phyloP scores from a whole-genome alignment of 495 filamentous ascomycete species.

The Pyrenula massariospora region DNA sequence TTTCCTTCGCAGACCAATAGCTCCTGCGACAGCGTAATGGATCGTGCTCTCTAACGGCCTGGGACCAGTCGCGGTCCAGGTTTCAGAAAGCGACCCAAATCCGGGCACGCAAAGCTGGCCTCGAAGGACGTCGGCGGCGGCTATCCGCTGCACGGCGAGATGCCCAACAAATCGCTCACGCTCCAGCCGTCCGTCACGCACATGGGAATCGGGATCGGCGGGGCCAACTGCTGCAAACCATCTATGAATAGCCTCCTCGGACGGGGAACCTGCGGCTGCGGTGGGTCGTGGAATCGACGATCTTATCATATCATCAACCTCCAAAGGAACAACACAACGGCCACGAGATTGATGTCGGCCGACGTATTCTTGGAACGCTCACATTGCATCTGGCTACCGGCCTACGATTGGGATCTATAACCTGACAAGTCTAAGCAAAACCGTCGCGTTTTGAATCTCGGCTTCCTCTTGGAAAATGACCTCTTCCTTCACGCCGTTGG shows the following conservation, averaged over 20 bases:
- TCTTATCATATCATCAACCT: too few species aligned
- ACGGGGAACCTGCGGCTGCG: too few species aligned
- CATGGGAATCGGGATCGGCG: background rate
- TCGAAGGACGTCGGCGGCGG: background rate
- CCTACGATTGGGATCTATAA: too few species aligned
- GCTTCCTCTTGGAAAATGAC: slow-evolving; percentile 79
- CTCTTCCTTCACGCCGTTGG: slow-evolving; percentile 39
- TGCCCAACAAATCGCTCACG: too few species aligned
- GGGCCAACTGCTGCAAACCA: background rate
- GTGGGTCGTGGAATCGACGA: too few species aligned
- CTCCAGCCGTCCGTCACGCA: too few species aligned
- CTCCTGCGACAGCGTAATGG: background rate
- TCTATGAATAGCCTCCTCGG: background rate
- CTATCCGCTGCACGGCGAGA: too few species aligned
- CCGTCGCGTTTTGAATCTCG: slow-evolving; percentile 77
- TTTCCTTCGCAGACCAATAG: background rate
- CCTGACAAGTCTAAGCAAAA: slow-evolving; percentile 72
- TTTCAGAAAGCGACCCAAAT: background rate
- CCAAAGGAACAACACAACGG: too few species aligned
- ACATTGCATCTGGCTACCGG: too few species aligned
- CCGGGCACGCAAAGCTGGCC: background rate
- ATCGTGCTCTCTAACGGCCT: background rate
- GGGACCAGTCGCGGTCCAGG: background rate
- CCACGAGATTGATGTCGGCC: too few species aligned
- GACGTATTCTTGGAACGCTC: too few species aligned